These are phyloP conservation scores for Colletotrichum lupini DNA, from an alignment of 2,329 filamentous ascomycete genomes.

Conservation along the genomic window DNA sequence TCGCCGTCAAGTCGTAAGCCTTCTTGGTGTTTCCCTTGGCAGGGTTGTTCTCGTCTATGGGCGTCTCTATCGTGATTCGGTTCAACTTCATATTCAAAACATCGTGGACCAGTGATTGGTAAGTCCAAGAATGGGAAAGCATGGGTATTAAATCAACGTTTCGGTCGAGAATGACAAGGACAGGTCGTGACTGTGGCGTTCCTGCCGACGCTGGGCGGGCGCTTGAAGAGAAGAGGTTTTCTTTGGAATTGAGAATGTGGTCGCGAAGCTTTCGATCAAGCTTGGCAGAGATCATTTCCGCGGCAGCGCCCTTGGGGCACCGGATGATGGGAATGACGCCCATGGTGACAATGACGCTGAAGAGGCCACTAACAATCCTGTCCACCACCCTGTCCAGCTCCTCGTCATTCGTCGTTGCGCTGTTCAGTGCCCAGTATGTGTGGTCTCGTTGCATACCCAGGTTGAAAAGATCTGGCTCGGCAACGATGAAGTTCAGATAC, in stretches of 20 bases:
- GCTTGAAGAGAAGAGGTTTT: slow-evolving; percentile 85
- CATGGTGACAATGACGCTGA: slow-evolving; percentile 98
- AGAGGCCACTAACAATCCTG: slow-evolving; percentile 93
- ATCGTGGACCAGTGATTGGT: slow-evolving; percentile 85
- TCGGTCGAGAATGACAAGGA: slow-evolving; percentile 92
- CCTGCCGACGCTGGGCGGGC: slow-evolving; percentile 68
- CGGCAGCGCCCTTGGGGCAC: slow-evolving; percentile 91
- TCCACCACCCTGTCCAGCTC: slow-evolving; percentile 90
- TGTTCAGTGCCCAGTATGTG: slow-evolving; percentile 97
- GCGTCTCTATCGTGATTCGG: slow-evolving; percentile 90
- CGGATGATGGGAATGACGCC: slow-evolving; percentile 97
- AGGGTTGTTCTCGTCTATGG: slow-evolving; percentile 80
- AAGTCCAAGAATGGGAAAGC: slow-evolving; percentile 90
- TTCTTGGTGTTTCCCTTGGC: slow-evolving; percentile 84
- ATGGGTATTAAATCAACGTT: slow-evolving; percentile 97
- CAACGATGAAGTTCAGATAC: slow-evolving; percentile 97
- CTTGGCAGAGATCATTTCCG: slow-evolving; percentile 93
- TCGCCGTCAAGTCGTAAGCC: slow-evolving; percentile 87
- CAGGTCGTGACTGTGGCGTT: slow-evolving; percentile 81
- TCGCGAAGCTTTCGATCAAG: slow-evolving; percentile 96
- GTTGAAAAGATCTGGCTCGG: slow-evolving; percentile 94
- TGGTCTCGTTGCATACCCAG: slow-evolving; percentile 84
- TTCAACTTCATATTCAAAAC: slow-evolving; percentile 75
- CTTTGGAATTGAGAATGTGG: slow-evolving; percentile 96
- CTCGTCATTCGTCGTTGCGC: slow-evolving; percentile 88